These are phyloP conservation scores for Fusarium sp. DNA, from an alignment of 2,329 filamentous ascomycete species.

Conservation along the genomic window DNA sequence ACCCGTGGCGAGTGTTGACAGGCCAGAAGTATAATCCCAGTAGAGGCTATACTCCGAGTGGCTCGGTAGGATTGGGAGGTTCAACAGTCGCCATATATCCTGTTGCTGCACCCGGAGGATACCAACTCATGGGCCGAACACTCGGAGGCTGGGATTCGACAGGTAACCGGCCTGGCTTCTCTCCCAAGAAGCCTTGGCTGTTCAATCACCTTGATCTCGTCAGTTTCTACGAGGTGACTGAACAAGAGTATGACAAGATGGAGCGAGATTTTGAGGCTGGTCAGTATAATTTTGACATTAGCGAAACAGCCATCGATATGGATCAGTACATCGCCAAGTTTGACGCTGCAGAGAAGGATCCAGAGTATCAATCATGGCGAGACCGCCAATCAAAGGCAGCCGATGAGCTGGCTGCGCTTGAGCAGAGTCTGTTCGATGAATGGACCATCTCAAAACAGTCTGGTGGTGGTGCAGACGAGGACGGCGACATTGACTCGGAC, in stretches of 20 bases:
- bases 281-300: conserved; percentile 46
- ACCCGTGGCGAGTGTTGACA: conserved; percentile 48
- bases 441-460: not conserved
- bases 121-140: conserved; percentile 49
- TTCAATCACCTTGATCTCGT: not conserved
- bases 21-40: not conserved
- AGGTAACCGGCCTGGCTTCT: conserved; percentile 46
- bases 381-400: not conserved
- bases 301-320: conserved; percentile 43
- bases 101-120: conserved; percentile 52
- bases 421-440: not conserved
- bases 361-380: not conserved
- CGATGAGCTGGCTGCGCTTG: not conserved
- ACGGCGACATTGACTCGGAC: not conserved
- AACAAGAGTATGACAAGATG: conserved; percentile 46
- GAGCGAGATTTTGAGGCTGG: conserved; percentile 46
- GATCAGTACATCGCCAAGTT: conserved; percentile 37
- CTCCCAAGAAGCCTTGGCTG: conserved; percentile 36
- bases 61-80: conserved; percentile 19
- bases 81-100: conserved; percentile 51
- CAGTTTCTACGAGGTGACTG: conserved; percentile 48
- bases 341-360: not conserved
- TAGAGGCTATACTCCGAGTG: not conserved
- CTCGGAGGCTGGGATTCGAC: conserved; percentile 50
- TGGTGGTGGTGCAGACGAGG: not conserved